Percentiles rank a stretch among this genome's conserved stretches.
phyloP scores from a whole-genome alignment of 164 flowering plant species.

The Nymphaea colorata region DNA sequence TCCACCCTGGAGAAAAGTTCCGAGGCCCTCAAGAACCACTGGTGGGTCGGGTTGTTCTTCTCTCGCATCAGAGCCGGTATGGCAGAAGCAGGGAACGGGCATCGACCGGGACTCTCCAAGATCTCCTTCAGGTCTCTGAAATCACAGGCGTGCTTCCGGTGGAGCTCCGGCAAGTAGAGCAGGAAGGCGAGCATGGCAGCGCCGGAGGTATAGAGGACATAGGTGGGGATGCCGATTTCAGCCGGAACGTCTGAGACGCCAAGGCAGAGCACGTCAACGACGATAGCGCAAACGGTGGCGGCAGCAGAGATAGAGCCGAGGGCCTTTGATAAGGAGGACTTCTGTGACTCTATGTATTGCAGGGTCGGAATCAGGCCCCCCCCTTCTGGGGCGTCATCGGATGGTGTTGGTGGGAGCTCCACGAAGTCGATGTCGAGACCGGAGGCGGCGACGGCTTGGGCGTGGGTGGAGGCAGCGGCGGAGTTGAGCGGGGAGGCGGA shows the following conservation, averaged over 20 bases:
- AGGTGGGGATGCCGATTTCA: conserved; percentile 26
- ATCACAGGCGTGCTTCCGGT: conserved; percentile 5
- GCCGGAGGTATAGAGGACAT: conserved; percentile 27
- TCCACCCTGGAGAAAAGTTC: conserved; percentile 4
- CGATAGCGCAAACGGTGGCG: conserved; percentile 16
- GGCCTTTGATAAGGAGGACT: conserved; percentile 10
- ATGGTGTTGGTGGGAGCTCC: too few species aligned
- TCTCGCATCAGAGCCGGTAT: conserved; percentile 18
- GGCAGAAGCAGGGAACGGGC: conserved; percentile 17
- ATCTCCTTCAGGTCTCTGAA: conserved; percentile 11
- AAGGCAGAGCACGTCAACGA: conserved; percentile 33
- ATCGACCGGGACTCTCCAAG: conserved; percentile 28
- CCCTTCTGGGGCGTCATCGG: too few species aligned
- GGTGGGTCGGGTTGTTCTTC: conserved; percentile 14
- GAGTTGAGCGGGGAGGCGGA: conserved; percentile 5
- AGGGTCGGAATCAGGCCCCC: background rate
- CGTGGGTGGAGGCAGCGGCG: background rate
- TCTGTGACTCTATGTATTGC: background rate
- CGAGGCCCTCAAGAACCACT: conserved; percentile 6
- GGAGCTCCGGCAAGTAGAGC: conserved; percentile 21
- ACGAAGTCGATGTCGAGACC: too few species aligned
- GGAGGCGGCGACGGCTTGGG: too few species aligned
- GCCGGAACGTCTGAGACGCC: conserved; percentile 9
- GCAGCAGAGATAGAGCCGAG: conserved; percentile 20
- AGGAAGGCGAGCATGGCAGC: conserved; percentile 13